These are phyloP conservation scores for Karstenula rhodostoma DNA, from an alignment of 2,329 filamentous ascomycete genomes.

Conservation along the genomic window DNA sequence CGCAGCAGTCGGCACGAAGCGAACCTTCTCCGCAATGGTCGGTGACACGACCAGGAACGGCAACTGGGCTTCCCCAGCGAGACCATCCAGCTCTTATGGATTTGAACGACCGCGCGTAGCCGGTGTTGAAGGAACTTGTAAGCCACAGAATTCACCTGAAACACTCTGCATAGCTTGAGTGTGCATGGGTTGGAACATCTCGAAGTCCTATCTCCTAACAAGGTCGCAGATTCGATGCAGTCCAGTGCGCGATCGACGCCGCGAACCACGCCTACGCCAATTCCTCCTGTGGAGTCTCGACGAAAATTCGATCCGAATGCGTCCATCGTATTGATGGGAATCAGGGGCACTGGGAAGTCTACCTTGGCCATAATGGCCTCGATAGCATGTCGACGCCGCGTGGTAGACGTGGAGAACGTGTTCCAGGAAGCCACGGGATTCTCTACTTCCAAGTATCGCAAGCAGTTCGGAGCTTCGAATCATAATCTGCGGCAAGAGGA, in stretches of 20 bases:
- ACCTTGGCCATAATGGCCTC: constrained; percentile 79
- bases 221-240: constrained; percentile 27
- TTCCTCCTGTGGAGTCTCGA: constrained; percentile 28
- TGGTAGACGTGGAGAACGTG: constrained; percentile 73
- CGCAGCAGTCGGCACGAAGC: constrained; percentile 37
- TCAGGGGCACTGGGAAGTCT: constrained; percentile 78
- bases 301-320: constrained; percentile 66
- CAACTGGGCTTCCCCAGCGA: constrained; percentile 20
- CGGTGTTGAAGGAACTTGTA: constrained; percentile 18
- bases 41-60: constrained; percentile 25
- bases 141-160: background rate
- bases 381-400: constrained; percentile 71
- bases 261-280: constrained; percentile 35
- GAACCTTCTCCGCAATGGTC: constrained; percentile 36
- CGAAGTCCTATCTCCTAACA: background rate
- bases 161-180: background rate
- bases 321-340: constrained; percentile 76
- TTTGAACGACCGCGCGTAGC: constrained; percentile 9
- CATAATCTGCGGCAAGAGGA: constrained; percentile 71
- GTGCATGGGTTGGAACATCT: background rate
- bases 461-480: constrained; percentile 66
- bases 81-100: constrained; percentile 9
- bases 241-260: constrained; percentile 41
- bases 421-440: constrained; percentile 72
- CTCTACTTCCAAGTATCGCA: constrained; percentile 70